A percentile compares a stretch with the other conserved stretches of the same genome.
Conservation (phyloP, 768 basidiomycete genomes). For the Pleurotus djamor region DNA sequence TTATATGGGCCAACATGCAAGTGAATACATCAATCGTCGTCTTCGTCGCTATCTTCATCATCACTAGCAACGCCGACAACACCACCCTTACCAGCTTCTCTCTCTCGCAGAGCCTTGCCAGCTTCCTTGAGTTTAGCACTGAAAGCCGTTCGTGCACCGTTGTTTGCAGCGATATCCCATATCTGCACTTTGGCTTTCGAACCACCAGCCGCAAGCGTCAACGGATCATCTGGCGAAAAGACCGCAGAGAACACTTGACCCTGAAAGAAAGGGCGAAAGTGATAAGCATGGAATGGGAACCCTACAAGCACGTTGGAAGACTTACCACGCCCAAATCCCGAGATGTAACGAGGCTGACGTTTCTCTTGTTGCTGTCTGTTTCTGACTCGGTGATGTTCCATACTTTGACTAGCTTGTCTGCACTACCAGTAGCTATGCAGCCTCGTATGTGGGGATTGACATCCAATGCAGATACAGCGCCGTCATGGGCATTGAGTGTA, state of each 20-base stretch:
- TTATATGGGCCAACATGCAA: background rate
- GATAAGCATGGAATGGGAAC: background rate
- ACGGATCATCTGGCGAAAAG: constrained; percentile 93
- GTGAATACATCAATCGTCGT: constrained; percentile 23
- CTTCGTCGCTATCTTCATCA: constrained; percentile 64
- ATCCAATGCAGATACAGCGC: constrained; percentile 85
- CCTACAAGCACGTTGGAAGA: constrained; percentile 10
- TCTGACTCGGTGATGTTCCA: constrained; percentile 86
- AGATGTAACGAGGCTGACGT: constrained; percentile 82
- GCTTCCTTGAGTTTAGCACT: constrained; percentile 72
- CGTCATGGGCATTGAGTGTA: constrained; percentile 92
- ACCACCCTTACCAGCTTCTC: constrained; percentile 30
- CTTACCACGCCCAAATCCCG: constrained; percentile 89
- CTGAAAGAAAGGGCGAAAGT: constrained; percentile 33
- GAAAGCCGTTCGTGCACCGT: constrained; percentile 81
- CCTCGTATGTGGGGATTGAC: constrained; percentile 89
- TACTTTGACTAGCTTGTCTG: constrained; percentile 93
- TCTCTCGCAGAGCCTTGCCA: constrained; percentile 65
- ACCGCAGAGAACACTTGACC: constrained; percentile 94
- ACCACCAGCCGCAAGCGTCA: constrained; percentile 92
- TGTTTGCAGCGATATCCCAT: constrained; percentile 91
- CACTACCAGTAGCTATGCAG: constrained; percentile 90
- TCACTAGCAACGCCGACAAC: constrained; percentile 69
- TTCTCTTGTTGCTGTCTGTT: constrained; percentile 49
- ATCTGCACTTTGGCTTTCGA: constrained; percentile 93